phyloP scores from a whole-genome alignment of 306 rosid species.

The cucumber (Cucumis sativus) region Cucumber_9930_V3 NC_026655.2:4277001-4277500 shows the following conservation, averaged over 20 bases:
- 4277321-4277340: background rate
- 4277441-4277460: background rate
- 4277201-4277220: background rate
- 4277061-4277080: background rate
- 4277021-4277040: no score
- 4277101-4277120: background rate
- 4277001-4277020: no score
- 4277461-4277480: background rate
- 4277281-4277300: background rate
- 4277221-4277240: background rate
- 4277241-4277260: slow-evolving; percentile 1
- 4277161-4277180: background rate
- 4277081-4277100: background rate
- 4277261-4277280: background rate
- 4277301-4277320: background rate
- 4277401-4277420: background rate
- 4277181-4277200: background rate
- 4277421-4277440: slow-evolving; percentile 2
- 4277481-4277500: slow-evolving; percentile 1
- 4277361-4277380: background rate
- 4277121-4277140: background rate
- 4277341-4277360: background rate
- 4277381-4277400: background rate
- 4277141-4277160: background rate
- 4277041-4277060: background rate